Base-by-base conservation (phyloP, 495 filamentous ascomycete species). In the Apiosordaria backusii region DNA sequence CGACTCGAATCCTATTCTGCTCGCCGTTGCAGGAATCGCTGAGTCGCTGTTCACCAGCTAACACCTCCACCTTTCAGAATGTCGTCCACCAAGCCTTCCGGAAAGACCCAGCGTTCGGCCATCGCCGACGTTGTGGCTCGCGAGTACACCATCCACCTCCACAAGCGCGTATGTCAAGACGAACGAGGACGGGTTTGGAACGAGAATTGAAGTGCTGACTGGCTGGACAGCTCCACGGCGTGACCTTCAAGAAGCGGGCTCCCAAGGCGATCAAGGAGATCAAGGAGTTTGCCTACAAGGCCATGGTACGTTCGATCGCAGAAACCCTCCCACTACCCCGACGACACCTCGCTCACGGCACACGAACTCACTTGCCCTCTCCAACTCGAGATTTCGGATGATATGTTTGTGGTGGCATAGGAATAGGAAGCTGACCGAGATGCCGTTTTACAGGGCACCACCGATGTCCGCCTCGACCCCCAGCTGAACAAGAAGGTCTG, bases 401-500 rank as follows among this genome's bases (percentile, higher is more conserved):
- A 45, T 45, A 15, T 45, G 35, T 45, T 9, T 6, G 2, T 53
- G 52, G 66, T 40, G 29, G 60, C 45, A 4, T 54, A 35, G 10
- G 25, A 50, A n/a, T 57, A n/a, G 21, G 52, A 50, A 69, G 61
- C 76, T 75, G 75, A 79, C 69, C 61, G 55, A 59, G 63, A 64
- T 60, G 57, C 16, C 35, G 54, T 23, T 59, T 72, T 61, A 55
- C 70, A 99, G 95, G 95, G 95, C 79, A 99, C 95, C 81, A 83
- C 88, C 76, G 95, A 99, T 80, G 95, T 99, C 84, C 95, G 95
- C 71, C 82, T 99, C 78, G 95, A 98, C 85, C 95, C 95, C 70
- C 90, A 92, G 80, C 85, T 99, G 71, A 99, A 99, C 89, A 99
- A 99, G 90, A 97, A 99, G 87, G 94, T 99, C 82, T 99, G 95